Conservation (phyloP, 805 yeast genomes). For the Naumovozyma castellii region DNA sequence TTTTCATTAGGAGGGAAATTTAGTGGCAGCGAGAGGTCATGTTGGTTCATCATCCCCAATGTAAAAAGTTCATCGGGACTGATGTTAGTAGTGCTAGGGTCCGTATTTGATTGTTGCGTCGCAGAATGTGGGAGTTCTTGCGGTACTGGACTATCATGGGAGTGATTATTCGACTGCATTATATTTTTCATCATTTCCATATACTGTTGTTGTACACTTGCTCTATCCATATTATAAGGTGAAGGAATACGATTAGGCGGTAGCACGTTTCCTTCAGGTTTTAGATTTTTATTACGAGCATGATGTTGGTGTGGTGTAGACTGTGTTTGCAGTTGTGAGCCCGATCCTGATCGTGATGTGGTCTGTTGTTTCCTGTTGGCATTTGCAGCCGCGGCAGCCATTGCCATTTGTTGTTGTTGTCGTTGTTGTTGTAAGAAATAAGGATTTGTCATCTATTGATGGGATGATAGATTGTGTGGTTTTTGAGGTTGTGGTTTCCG, state of each 20-base stretch:
- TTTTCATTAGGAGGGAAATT: not conserved
- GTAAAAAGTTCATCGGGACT: not conserved
- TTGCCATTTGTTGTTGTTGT: constrained; percentile 4
- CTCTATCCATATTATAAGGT: not conserved
- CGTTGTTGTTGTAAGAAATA: constrained; percentile 2
- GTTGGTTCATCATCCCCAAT: not conserved
- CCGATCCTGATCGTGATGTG: not conserved
- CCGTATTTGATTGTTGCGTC: too few species aligned
- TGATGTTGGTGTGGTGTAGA: too few species aligned
- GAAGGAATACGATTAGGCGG: not conserved
- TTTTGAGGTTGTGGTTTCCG: constrained; percentile 1
- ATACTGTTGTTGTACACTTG: constrained; percentile 6
- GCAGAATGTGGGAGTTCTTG: too few species aligned
- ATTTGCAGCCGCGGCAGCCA: constrained; percentile 3
- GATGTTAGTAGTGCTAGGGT: not conserved
- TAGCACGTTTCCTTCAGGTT: constrained; percentile 4
- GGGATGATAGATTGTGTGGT: constrained; percentile 4
- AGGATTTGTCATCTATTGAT: constrained; percentile 6
- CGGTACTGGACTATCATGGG: not conserved
- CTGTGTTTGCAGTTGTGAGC: constrained; percentile 7
- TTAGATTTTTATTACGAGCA: too few species aligned
- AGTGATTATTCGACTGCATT: not conserved
- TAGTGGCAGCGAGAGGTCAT: not conserved
- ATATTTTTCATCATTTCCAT: constrained; percentile 4
- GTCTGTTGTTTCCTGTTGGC: constrained; percentile 1